Conservation (phyloP, 2,329 filamentous ascomycete genomes). For the Xylaria hypoxylon region DNA sequence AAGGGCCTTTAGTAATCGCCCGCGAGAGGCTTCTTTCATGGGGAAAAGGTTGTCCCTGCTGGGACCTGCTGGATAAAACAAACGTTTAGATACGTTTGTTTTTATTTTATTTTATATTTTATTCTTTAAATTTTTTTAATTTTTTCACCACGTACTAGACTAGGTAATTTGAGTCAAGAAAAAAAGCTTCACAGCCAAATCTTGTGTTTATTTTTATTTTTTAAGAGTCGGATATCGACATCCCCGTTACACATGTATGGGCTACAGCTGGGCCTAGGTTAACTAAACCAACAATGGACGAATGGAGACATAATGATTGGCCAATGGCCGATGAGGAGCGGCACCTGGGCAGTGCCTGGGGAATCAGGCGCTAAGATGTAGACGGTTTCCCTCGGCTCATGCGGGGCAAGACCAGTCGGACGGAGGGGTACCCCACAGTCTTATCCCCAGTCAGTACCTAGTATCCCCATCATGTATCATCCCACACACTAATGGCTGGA, state of each 20-base stretch:
- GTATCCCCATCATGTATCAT: conserved; percentile 28
- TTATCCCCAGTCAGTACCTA: neutral
- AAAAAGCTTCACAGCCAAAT: too few relatives aligned
- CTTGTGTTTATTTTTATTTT: neutral
- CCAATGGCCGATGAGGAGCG: conserved; percentile 31
- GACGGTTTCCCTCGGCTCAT: conserved; percentile 51
- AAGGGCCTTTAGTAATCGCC: neutral
- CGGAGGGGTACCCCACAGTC: conserved; percentile 32
- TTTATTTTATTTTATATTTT: too few relatives aligned
- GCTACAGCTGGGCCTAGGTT: conserved; percentile 4
- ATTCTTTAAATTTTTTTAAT: too few relatives aligned
- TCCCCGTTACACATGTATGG: neutral
- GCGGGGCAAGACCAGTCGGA: conserved; percentile 43
- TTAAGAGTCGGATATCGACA: neutral
- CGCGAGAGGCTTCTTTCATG: neutral
- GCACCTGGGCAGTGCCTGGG: neutral
- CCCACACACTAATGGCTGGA: conserved; percentile 12
- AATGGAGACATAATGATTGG: conserved; percentile 37
- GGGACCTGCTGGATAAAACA: too few relatives aligned
- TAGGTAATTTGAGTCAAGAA: too few relatives aligned
- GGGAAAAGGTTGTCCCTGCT: too few relatives aligned
- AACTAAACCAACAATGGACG: conserved; percentile 17
- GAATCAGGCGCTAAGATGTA: neutral
- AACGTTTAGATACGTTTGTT: too few relatives aligned
- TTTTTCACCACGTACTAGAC: too few relatives aligned